Conservation (phyloP, 148 eudicot genomes). For the Fallopia convolvulus region DNA sequence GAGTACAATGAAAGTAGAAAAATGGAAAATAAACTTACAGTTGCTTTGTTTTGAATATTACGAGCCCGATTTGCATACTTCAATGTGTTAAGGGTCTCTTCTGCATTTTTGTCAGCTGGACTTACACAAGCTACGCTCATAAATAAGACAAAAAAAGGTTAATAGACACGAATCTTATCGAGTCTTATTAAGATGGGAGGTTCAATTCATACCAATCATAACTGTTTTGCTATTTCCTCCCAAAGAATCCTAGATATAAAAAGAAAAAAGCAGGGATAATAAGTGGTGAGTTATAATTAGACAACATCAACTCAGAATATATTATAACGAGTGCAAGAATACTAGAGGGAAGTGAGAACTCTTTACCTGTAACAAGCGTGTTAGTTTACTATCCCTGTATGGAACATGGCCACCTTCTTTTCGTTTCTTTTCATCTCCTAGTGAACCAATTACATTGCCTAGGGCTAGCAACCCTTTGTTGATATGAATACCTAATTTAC, state of each 20-base stretch:
- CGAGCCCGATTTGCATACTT: conserved; percentile 99
- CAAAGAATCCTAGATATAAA: conserved; percentile 58
- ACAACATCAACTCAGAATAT: background rate
- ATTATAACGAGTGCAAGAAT: background rate
- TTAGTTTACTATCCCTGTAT: conserved; percentile 90
- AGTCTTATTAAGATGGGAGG: too few relatives aligned
- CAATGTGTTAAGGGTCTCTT: conserved; percentile 90
- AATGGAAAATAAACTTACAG: conserved; percentile 39
- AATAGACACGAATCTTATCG: too few relatives aligned
- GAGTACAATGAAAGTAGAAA: background rate
- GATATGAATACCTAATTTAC: conserved; percentile 71
- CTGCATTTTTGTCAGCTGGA: conserved; percentile 96
- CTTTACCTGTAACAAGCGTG: conserved; percentile 74
- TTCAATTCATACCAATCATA: conserved; percentile 71
- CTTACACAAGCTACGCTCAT: conserved; percentile 72
- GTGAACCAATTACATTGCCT: conserved; percentile 92
- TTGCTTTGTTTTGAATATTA: conserved; percentile 94
- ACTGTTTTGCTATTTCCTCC: conserved; percentile 97
- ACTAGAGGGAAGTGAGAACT: background rate
- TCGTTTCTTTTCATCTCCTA: conserved; percentile 92
- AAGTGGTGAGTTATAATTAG: background rate
- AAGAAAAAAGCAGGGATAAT: conserved; percentile 15
- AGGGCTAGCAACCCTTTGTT: conserved; percentile 90
- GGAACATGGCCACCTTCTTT: conserved; percentile 99
- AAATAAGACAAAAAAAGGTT: background rate